Evolutionary conservation across 768 basidiomycete species (phyloP).

Genomic region (Gloeostereum incarnatum): DNA sequence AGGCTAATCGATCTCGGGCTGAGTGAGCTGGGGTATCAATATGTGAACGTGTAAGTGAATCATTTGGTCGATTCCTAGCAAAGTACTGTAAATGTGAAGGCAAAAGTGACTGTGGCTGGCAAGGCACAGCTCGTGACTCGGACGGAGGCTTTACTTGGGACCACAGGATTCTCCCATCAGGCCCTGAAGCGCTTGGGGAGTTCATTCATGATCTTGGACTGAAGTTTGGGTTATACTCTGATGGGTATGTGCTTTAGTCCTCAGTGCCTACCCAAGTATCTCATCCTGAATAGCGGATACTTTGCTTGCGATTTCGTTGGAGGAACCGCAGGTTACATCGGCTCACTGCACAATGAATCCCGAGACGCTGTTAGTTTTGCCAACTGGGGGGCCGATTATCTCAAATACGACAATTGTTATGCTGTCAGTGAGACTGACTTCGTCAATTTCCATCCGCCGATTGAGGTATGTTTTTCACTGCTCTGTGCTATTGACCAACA

Average conservation of each 20-base stretch:
- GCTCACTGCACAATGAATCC: conserved; percentile 35
- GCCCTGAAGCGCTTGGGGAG: conserved; percentile 11
- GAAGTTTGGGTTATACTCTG: conserved; percentile 63
- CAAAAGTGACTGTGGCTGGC: conserved; percentile 41
- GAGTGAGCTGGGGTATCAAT: conserved; percentile 27
- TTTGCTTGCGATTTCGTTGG: conserved; percentile 37
- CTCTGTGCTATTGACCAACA: not conserved
- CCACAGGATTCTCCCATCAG: conserved; percentile 18
- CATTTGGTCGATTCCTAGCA: not conserved
- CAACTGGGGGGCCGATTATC: conserved; percentile 38
- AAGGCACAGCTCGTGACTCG: conserved; percentile 29
- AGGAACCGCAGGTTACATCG: conserved; percentile 33
- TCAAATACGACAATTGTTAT: conserved; percentile 45
- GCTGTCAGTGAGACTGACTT: conserved; percentile 35
- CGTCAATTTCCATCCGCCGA: conserved; percentile 34
- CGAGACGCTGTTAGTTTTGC: conserved; percentile 39
- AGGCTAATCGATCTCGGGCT: conserved; percentile 27
- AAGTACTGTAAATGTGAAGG: not conserved
- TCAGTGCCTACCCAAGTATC: conserved; percentile 13
- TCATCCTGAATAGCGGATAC: conserved; percentile 22
- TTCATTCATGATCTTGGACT: conserved; percentile 21
- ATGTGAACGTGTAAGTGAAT: conserved; percentile 28
- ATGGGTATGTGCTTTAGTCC: conserved; percentile 23
- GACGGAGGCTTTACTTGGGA: conserved; percentile 35
- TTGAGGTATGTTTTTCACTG: conserved; percentile 18